Conservation (phyloP, 2,329 filamentous ascomycete genomes). For the Fusarium hostae region DNA sequence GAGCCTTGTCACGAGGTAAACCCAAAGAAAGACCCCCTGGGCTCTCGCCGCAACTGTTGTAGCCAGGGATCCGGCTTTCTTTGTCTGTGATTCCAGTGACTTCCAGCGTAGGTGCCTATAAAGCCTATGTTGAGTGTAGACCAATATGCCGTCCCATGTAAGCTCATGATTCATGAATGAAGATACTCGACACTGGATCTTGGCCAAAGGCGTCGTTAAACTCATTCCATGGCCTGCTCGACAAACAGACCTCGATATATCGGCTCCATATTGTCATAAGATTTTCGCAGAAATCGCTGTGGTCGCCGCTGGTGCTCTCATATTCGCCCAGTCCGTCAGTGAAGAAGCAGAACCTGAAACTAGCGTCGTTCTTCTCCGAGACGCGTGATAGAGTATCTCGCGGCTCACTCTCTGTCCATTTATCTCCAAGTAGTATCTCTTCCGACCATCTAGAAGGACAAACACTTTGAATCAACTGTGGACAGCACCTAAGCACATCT, state of each 20-base stretch:
- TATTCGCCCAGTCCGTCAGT: not conserved
- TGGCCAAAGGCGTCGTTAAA: not conserved
- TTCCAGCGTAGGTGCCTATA: not conserved
- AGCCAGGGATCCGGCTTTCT: not conserved
- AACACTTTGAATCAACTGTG: not conserved
- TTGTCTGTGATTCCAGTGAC: not conserved
- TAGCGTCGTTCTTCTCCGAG: not conserved
- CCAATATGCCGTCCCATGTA: not conserved
- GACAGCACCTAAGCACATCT: not conserved
- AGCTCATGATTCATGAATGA: not conserved
- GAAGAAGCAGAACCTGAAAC: not conserved
- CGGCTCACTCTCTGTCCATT: not conserved
- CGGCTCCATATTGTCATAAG: not conserved
- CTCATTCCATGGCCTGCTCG: not conserved
- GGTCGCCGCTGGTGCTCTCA: not conserved
- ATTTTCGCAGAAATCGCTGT: not conserved
- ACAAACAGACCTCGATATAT: not conserved
- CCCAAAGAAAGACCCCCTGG: not conserved
- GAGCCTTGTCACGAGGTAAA: not conserved
- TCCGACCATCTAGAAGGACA: not conserved
- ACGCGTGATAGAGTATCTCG: not conserved
- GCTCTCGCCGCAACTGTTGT: not conserved
- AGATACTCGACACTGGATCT: not conserved
- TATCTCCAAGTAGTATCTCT: not conserved
- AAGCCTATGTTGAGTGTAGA: not conserved